These are phyloP conservation scores for Talaromyces sp. DNA, from an alignment of 2,329 filamentous ascomycete genomes.

Conservation along the genomic window DNA sequence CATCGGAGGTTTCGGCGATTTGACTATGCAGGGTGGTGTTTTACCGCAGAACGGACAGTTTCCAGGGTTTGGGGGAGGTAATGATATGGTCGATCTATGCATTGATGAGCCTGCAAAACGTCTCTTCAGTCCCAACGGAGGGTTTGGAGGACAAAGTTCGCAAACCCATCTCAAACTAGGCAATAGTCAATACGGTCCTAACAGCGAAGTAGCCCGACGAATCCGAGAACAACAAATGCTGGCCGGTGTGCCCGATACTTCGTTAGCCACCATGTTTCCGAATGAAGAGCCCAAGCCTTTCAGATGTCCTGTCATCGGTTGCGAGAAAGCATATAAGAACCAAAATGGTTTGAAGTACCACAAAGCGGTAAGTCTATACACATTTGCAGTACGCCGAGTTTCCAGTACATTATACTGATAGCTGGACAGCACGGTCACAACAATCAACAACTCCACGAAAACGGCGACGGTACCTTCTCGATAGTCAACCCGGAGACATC, in stretches of 20 bases:
- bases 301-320: constrained; percentile 95
- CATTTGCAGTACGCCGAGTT: background rate
- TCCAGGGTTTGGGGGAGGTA: constrained; percentile 44
- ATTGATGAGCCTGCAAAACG: constrained; percentile 96
- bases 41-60: constrained; percentile 43
- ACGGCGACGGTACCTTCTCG: constrained; percentile 93
- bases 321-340: constrained; percentile 99
- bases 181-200: constrained; percentile 69
- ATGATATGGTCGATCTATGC: constrained; percentile 57
- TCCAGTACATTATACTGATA: constrained; percentile 24
- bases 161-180: constrained; percentile 73
- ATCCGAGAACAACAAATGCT: constrained; percentile 64
- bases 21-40: constrained; percentile 53
- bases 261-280: constrained; percentile 42
- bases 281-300: constrained; percentile 96
- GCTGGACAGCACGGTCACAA: constrained; percentile 74
- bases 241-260: constrained; percentile 52
- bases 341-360: constrained; percentile 96
- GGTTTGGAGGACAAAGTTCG: constrained; percentile 58
- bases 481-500: constrained; percentile 97
- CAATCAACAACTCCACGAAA: constrained; percentile 94
- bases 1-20: constrained; percentile 59
- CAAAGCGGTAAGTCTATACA: constrained; percentile 56
- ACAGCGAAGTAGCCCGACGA: constrained; percentile 69
- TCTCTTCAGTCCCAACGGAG: constrained; percentile 79